A percentile compares a stretch with the other conserved stretches of the same genome.
Evolutionary conservation across 768 basidiomycete species (phyloP).

Genomic region (Serendipita indica): DNA sequence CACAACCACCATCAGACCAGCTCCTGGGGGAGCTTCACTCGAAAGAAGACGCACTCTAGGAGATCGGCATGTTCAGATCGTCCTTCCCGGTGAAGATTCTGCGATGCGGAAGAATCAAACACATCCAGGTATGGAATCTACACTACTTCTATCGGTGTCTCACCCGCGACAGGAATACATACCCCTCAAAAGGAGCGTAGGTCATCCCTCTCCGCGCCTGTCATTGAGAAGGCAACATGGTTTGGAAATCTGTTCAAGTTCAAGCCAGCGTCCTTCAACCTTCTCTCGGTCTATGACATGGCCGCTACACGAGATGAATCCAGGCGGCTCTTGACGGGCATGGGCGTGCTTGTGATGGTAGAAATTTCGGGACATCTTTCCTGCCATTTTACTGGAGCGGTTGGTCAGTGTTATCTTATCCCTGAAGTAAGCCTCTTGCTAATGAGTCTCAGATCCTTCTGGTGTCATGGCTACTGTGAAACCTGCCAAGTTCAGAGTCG

Average conservation of each 20-base stretch:
- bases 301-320: conserved; percentile 61
- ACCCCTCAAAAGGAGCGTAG: too few relatives aligned
- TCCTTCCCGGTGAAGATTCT: conserved; percentile 29
- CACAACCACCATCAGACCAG: background rate
- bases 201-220: too few relatives aligned
- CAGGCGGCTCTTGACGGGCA: conserved; percentile 49
- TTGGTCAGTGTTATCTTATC: background rate
- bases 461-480: conserved; percentile 44
- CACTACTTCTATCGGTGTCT: too few relatives aligned
- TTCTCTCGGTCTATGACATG: conserved; percentile 44
- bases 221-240: conserved; percentile 36
- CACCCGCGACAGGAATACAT: too few relatives aligned
- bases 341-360: conserved; percentile 54
- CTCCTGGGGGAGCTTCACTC: background rate
- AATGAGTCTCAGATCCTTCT: conserved; percentile 27
- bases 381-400: background rate
- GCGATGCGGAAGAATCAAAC: conserved; percentile 9
- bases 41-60: conserved; percentile 9
- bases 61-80: conserved; percentile 34
- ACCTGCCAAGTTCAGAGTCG: conserved; percentile 69
- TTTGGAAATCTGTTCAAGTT: conserved; percentile 79
- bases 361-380: conserved; percentile 33
- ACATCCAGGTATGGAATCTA: too few relatives aligned
- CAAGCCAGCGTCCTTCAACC: conserved; percentile 44
- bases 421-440: background rate